Base-by-base conservation (phyloP, 164 flowering plant genomes). In the Malania oleifera region DNA sequence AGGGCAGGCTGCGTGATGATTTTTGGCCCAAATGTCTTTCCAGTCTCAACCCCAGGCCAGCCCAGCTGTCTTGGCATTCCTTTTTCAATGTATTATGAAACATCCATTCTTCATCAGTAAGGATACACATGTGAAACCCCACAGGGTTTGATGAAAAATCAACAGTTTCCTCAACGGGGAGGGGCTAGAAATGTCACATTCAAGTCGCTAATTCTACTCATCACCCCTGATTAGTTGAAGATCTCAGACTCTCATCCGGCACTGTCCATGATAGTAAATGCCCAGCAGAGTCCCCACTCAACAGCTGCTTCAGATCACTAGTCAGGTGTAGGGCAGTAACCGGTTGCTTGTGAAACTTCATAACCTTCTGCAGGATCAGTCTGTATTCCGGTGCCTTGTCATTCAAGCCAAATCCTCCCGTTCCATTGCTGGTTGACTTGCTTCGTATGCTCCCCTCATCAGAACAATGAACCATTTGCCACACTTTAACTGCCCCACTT, bases 401-500 rank as follows among this genome's bases (percentile, higher is more conserved):
- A 17, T 66, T 71, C 31, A 77, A 60, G 25, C 71, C 73, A 52
- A 86, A 55, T 23, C 80, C 91, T n/a, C 61, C 75, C 14, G 67
- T 54, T 5, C 72, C 66, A 43, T 40, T 70, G 52, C 64, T 59
- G 31, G 62, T 49, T 3, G 73, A 58, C 67, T 80, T 92, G 64
- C 63, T 70, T 37, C 53, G 67, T 50, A 77, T 44, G 47, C 60
- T 73, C 27, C 66, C 82, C 61, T 73, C 81, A n/a, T 73, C 75
- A 3, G 96, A 73, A 60, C 66, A 73, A 66, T 95, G 96, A 18
- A 80, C 79, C 97, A 88, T 88, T 57, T 82, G 75, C 99, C 99
- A 95, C 31, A 95, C 87, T 73, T 95, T 95, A 40, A 91, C 77
- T 2, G 97, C 97, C 43, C 99, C 99, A 67, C 99, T 95, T 78